Percentiles rank a stretch among this genome's conserved stretches.
Evolutionary conservation across 805 yeast genomes (phyloP).

Genomic region (Metschnikowia lunata): DNA sequence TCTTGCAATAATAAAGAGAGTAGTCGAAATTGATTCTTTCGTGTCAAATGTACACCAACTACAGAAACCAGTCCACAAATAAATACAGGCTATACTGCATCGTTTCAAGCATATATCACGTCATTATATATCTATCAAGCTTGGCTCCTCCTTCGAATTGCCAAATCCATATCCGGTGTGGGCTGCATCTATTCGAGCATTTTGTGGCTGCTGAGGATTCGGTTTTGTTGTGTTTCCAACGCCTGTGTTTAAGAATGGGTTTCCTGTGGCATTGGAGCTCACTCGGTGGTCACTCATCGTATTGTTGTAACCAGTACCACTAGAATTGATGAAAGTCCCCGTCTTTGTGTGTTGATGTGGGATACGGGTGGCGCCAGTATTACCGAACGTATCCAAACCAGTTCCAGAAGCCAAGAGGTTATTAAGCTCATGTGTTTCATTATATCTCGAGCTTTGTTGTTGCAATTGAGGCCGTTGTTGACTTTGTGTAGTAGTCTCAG

Average conservation of each 20-base stretch:
- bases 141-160: constrained; percentile 54
- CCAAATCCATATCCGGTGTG: constrained; percentile 96
- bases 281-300: constrained; percentile 29
- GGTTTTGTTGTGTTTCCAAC: constrained; percentile 31
- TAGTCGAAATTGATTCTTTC: too few species aligned
- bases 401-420: constrained; percentile 78
- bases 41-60: too few species aligned
- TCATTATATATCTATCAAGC: constrained; percentile 42
- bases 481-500: constrained; percentile 20
- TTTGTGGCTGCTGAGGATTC: constrained; percentile 5
- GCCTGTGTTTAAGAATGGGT: constrained; percentile 65
- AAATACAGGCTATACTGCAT: too few species aligned
- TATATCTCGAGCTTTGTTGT: constrained; percentile 28
- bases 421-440: constrained; percentile 62
- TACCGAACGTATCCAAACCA: constrained; percentile 91
- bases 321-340: constrained; percentile 75
- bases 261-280: constrained; percentile 42
- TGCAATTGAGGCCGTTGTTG: constrained; percentile 31
- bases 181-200: constrained; percentile 64
- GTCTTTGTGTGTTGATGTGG: constrained; percentile 92
- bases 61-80: too few species aligned
- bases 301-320: constrained; percentile 77
- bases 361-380: constrained; percentile 74
- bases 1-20: too few species aligned
- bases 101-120: neutral